These are phyloP conservation scores for Clarireedia paspali DNA, from an alignment of 2,329 filamentous ascomycete species.

Conservation along the genomic window DNA sequence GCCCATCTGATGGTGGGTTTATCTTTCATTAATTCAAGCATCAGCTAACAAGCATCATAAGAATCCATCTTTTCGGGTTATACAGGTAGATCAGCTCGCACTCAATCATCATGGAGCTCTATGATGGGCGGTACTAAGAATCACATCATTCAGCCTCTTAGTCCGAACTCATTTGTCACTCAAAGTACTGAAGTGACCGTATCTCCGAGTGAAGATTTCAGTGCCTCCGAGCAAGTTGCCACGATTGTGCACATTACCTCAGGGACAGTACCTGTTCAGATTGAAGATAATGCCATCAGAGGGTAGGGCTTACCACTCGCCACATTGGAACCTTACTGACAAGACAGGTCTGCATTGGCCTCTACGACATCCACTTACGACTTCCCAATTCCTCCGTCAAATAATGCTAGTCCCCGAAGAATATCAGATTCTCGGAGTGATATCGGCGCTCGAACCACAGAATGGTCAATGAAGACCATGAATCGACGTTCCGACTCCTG, in stretches of 20 bases:
- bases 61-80: conserved; percentile 41
- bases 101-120: conserved; percentile 30
- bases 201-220: conserved; percentile 29
- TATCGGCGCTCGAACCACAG: conserved; percentile 8
- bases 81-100: conserved; percentile 32
- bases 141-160: conserved; percentile 32
- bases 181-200: conserved; percentile 34
- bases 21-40: background rate
- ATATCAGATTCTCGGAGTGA: background rate
- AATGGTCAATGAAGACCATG: conserved; percentile 9
- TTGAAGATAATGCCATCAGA: conserved; percentile 12
- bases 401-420: background rate
- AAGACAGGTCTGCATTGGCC: conserved; percentile 4
- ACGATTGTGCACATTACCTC: conserved; percentile 33
- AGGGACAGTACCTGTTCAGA: conserved; percentile 16
- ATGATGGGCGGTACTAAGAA: conserved; percentile 25
- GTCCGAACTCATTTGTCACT: conserved; percentile 36
- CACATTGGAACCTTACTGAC: background rate
- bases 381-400: conserved; percentile 17
- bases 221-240: conserved; percentile 27
- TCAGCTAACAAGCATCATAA: conserved; percentile 21
- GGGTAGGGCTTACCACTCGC: conserved; percentile 5
- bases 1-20: conserved; percentile 20
- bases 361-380: conserved; percentile 16
- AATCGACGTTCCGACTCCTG: conserved; percentile 13